Evolutionary conservation across 2,329 filamentous ascomycete species (phyloP).

Genomic region (Coniochaeta prunicola): DNA sequence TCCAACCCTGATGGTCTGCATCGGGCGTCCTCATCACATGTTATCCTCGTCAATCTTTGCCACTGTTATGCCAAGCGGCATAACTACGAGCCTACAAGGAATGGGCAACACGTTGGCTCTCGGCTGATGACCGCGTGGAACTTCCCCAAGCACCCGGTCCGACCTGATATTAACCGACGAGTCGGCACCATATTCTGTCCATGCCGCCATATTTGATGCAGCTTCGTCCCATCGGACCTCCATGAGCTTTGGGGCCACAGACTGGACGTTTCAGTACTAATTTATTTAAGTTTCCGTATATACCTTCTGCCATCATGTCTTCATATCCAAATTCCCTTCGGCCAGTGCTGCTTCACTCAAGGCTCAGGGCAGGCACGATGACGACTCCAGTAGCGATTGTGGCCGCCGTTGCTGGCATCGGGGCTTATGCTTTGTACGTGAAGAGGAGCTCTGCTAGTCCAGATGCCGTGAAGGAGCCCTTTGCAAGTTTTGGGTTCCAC

Average conservation of each 20-base stretch:
- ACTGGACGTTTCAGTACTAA: background rate
- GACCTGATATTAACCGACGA: slow-evolving; percentile 10
- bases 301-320: background rate
- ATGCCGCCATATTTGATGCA: background rate
- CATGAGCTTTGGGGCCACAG: background rate
- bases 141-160: slow-evolving; percentile 17
- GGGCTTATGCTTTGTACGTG: slow-evolving; percentile 13
- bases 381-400: slow-evolving; percentile 13
- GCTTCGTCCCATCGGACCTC: slow-evolving; percentile 9
- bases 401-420: slow-evolving; percentile 16
- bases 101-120: background rate
- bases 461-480: slow-evolving; percentile 6
- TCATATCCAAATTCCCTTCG: slow-evolving; percentile 6
- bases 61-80: background rate
- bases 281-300: background rate
- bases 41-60: background rate
- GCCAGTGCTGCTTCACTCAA: slow-evolving; percentile 7
- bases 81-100: background rate
- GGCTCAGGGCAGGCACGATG: slow-evolving; percentile 13
- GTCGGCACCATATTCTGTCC: background rate
- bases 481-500: slow-evolving; percentile 27
- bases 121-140: slow-evolving; percentile 9
- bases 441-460: slow-evolving; percentile 5
- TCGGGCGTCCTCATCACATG: background rate
- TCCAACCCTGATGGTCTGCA: background rate